Evolutionary conservation across 2,329 filamentous ascomycete genomes (phyloP).

Genomic region (Aureobasidium sp.): DNA sequence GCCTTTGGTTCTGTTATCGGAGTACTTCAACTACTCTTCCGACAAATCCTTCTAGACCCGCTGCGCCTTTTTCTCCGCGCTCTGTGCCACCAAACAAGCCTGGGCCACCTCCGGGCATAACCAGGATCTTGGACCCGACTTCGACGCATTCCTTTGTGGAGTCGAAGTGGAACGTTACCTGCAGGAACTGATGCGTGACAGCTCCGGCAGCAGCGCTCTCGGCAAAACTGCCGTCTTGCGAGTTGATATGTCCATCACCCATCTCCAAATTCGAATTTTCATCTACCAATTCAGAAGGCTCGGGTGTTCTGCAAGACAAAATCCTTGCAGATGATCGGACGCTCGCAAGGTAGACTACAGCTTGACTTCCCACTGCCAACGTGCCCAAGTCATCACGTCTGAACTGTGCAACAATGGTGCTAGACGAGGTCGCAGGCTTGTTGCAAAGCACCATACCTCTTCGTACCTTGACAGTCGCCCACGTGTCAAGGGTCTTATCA

Average conservation of each 20-base stretch:
- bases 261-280: conserved; percentile 17
- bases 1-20: not conserved
- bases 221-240: conserved; percentile 16
- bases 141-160: conserved; percentile 66
- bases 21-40: conserved; percentile 46
- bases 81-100: conserved; percentile 49
- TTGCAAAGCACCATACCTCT: conserved; percentile 78
- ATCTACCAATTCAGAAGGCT: conserved; percentile 30
- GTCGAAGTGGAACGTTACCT: conserved; percentile 61
- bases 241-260: conserved; percentile 33
- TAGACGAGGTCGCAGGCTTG: conserved; percentile 46
- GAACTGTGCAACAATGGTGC: conserved; percentile 57
- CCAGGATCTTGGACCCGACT: conserved; percentile 58
- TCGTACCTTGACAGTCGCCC: conserved; percentile 35
- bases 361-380: conserved; percentile 58
- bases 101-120: conserved; percentile 63
- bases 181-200: conserved; percentile 24
- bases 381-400: conserved; percentile 52
- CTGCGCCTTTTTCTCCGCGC: conserved; percentile 39
- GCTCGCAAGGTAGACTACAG: conserved; percentile 82
- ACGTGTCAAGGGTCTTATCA: conserved; percentile 16
- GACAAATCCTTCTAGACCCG: conserved; percentile 63
- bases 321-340: conserved; percentile 75
- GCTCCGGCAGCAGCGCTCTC: conserved; percentile 20
- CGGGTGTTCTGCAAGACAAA: conserved; percentile 33